phyloP scores from a whole-genome alignment of 2,329 filamentous ascomycete species.

The Colletotrichum trifolii region DNA sequence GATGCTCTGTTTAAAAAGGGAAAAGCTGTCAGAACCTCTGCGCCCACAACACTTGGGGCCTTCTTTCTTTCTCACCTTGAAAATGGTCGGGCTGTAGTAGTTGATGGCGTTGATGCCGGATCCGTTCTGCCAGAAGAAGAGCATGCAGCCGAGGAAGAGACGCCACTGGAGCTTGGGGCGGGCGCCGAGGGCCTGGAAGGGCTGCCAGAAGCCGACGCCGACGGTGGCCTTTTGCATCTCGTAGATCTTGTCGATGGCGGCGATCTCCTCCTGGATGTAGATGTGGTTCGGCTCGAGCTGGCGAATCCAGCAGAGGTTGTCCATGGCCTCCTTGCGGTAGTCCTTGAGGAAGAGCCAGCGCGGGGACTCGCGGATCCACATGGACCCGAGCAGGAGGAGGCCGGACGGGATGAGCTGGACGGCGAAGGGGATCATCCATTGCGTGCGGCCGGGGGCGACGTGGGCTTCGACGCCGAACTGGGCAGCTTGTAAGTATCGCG shows the following conservation, averaged over 20 bases:
- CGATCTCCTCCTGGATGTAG: slow-evolving; percentile 73
- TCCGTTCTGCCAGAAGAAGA: slow-evolving; percentile 77
- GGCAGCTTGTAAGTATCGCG: slow-evolving; percentile 43
- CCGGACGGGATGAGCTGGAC: slow-evolving; percentile 67
- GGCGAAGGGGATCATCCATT: slow-evolving; percentile 63
- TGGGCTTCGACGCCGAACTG: slow-evolving; percentile 36
- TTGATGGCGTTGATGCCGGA: slow-evolving; percentile 75
- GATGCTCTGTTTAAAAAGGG: slow-evolving; percentile 21
- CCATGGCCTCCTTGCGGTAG: slow-evolving; percentile 60
- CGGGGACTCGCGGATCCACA: slow-evolving; percentile 66
- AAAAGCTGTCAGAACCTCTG: neutral
- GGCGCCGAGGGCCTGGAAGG: slow-evolving; percentile 60
- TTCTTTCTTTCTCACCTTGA: slow-evolving; percentile 51
- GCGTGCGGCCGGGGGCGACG: slow-evolving; percentile 33
- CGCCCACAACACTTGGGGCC: too few species aligned
- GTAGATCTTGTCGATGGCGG: slow-evolving; percentile 60
- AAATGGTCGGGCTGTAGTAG: slow-evolving; percentile 72
- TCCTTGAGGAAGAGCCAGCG: slow-evolving; percentile 69
- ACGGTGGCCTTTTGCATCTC: slow-evolving; percentile 64
- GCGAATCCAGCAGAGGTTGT: slow-evolving; percentile 66
- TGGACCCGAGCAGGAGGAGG: slow-evolving; percentile 58
- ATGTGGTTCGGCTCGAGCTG: slow-evolving; percentile 59
- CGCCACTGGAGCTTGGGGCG: slow-evolving; percentile 66
- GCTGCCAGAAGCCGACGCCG: slow-evolving; percentile 70
- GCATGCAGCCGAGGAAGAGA: slow-evolving; percentile 70